phyloP scores from a whole-genome alignment of 2,329 filamentous ascomycete genomes.

The Neoarthrinium moseri region DNA sequence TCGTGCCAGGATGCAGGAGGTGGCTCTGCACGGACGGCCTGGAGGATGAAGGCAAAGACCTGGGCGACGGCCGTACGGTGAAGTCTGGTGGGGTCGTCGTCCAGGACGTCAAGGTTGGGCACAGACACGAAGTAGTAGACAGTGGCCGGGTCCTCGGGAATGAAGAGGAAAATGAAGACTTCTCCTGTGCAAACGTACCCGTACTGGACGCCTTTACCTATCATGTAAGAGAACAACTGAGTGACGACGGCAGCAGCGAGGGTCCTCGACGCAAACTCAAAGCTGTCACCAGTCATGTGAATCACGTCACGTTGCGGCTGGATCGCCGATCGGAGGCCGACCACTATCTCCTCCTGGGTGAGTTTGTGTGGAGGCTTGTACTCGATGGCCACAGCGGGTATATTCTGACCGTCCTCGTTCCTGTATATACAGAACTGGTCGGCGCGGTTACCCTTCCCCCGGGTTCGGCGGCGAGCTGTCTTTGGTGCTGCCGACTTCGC shows the following conservation, averaged over 20 bases:
- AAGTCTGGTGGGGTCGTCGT: conserved; percentile 30
- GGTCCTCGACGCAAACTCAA: conserved; percentile 24
- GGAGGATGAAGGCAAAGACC: conserved; percentile 36
- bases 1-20: conserved; percentile 30
- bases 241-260: conserved; percentile 35
- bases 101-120: conserved; percentile 30
- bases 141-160: conserved; percentile 28
- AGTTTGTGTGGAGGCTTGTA: conserved; percentile 39
- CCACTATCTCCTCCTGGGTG: conserved; percentile 27
- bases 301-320: conserved; percentile 30
- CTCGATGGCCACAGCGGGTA: conserved; percentile 31
- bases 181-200: conserved; percentile 34
- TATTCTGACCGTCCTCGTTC: conserved; percentile 17
- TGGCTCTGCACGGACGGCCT: conserved; percentile 26
- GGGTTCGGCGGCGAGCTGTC: conserved; percentile 4
- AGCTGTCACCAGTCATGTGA: conserved; percentile 28
- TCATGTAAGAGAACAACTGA: conserved; percentile 39
- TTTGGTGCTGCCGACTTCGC: conserved; percentile 8
- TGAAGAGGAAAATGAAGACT: conserved; percentile 33
- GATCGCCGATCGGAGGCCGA: conserved; percentile 32
- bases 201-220: conserved; percentile 32
- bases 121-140: conserved; percentile 32
- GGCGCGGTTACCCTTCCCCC: conserved; percentile 26
- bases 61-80: conserved; percentile 35
- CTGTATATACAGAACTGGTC: conserved; percentile 32